Evolutionary conservation across 768 basidiomycete species (phyloP).

Genomic region (Pisolithus orientalis): DNA sequence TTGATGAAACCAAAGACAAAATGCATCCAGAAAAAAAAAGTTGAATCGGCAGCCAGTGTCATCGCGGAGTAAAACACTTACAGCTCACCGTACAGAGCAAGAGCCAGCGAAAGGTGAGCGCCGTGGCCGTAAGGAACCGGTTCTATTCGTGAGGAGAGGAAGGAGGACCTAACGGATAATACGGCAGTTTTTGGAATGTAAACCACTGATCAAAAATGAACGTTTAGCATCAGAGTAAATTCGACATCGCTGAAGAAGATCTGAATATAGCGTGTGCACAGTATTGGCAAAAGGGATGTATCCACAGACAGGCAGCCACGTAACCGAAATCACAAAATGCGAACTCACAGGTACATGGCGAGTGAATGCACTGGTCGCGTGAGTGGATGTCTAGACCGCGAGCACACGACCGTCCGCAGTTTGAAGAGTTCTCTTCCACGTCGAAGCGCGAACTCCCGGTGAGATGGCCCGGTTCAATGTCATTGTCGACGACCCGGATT

Average conservation of each 20-base stretch:
- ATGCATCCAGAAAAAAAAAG: conserved; percentile 1
- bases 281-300: background rate
- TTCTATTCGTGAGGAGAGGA: conserved; percentile 38
- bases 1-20: too few relatives aligned
- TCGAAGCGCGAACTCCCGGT: background rate
- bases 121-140: conserved; percentile 46
- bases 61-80: conserved; percentile 29
- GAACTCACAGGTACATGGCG: conserved; percentile 22
- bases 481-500: conserved; percentile 28
- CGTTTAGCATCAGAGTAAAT: conserved; percentile 1
- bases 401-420: conserved; percentile 7
- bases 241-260: background rate
- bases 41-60: background rate
- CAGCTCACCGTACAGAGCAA: conserved; percentile 64
- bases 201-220: conserved; percentile 40
- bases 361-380: conserved; percentile 16
- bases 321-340: background rate
- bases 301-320: background rate
- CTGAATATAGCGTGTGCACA: background rate
- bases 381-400: conserved; percentile 19
- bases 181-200: conserved; percentile 58
- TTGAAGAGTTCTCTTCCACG: background rate
- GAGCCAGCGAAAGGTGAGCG: conserved; percentile 54
- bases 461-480: conserved; percentile 1
- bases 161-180: conserved; percentile 54